Evolutionary conservation across 352 stramenopile genomes (phyloP).

Genomic region (Phytophthora citricola): DNA sequence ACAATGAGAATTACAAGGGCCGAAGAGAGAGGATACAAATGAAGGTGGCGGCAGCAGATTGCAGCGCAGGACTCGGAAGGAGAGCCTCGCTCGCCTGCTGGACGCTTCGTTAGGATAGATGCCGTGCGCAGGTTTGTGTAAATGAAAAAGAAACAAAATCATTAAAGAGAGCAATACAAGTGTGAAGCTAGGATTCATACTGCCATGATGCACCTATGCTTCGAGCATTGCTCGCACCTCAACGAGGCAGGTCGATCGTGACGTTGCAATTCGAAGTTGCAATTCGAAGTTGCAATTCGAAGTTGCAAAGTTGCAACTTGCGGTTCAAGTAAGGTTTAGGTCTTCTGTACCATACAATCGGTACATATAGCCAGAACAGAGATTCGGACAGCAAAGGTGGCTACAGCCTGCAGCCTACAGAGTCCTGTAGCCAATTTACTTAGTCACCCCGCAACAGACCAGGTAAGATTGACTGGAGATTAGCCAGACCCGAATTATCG

Average conservation of each 20-base stretch:
- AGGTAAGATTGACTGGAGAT: constrained; percentile 6
- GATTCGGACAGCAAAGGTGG: constrained; percentile 15
- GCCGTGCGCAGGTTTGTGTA: constrained; percentile 40
- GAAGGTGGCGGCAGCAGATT: constrained; percentile 27
- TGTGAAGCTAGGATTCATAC: constrained; percentile 12
- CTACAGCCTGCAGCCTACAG: too few relatives aligned
- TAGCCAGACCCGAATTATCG: background rate
- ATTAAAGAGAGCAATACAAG: constrained; percentile 24
- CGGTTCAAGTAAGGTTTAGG: constrained; percentile 1
- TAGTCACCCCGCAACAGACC: constrained; percentile 9
- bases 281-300: too few relatives aligned
- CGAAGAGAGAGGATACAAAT: constrained; percentile 22
- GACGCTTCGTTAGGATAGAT: constrained; percentile 48
- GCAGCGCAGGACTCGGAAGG: constrained; percentile 19
- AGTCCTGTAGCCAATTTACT: too few relatives aligned
- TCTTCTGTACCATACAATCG: background rate
- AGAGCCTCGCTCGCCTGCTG: constrained; percentile 31
- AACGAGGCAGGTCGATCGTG: background rate
- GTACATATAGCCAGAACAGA: constrained; percentile 18
- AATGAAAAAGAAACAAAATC: constrained; percentile 39
- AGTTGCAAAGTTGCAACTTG: too few relatives aligned
- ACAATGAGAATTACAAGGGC: constrained; percentile 19
- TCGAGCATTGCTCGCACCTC: background rate
- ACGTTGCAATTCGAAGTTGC: too few relatives aligned
- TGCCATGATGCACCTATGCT: too few relatives aligned